Evolutionary conservation across 768 basidiomycete genomes (phyloP).

Genomic region (Auriscalpium vulgare): DNA sequence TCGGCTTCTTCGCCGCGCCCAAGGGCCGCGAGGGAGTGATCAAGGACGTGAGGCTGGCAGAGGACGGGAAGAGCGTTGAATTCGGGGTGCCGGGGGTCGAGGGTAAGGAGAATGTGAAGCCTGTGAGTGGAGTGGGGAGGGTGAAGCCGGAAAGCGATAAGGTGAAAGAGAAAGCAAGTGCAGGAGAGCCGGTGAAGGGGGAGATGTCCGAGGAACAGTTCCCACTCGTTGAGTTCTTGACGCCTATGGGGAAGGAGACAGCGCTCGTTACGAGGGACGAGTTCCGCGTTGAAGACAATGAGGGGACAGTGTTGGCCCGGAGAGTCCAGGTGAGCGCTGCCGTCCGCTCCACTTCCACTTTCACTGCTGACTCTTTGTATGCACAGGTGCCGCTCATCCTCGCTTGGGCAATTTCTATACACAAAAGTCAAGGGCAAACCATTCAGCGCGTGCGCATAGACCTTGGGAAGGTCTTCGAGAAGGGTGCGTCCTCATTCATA

Average conservation of each 20-base stretch:
- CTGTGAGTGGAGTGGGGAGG: background rate
- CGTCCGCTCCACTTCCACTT: background rate
- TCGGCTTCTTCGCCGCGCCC: slow-evolving; percentile 38
- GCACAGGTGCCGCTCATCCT: slow-evolving; percentile 62
- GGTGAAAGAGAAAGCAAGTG: slow-evolving; percentile 7
- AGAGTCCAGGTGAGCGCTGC: slow-evolving; percentile 31
- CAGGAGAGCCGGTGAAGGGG: slow-evolving; percentile 16
- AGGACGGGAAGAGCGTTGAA: slow-evolving; percentile 24
- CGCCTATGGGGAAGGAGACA: slow-evolving; percentile 33
- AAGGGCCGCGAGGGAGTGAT: slow-evolving; percentile 27
- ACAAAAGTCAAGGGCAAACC: slow-evolving; percentile 74
- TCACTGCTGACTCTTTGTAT: background rate
- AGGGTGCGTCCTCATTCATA: slow-evolving; percentile 24
- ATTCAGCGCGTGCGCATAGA: slow-evolving; percentile 59
- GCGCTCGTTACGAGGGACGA: slow-evolving; percentile 45
- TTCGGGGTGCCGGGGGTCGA: slow-evolving; percentile 2
- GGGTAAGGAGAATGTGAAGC: slow-evolving; percentile 29
- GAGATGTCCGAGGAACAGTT: slow-evolving; percentile 28
- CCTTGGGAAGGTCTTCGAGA: slow-evolving; percentile 58
- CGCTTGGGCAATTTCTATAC: slow-evolving; percentile 73
- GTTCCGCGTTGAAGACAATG: slow-evolving; percentile 44
- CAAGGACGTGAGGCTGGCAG: slow-evolving; percentile 25
- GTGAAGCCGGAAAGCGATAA: background rate
- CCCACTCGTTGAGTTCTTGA: slow-evolving; percentile 41
- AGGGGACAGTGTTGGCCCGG: slow-evolving; percentile 40